These are phyloP conservation scores for Trichoderma asperelloides DNA, from an alignment of 495 filamentous ascomycete species.

Conservation along the genomic window DNA sequence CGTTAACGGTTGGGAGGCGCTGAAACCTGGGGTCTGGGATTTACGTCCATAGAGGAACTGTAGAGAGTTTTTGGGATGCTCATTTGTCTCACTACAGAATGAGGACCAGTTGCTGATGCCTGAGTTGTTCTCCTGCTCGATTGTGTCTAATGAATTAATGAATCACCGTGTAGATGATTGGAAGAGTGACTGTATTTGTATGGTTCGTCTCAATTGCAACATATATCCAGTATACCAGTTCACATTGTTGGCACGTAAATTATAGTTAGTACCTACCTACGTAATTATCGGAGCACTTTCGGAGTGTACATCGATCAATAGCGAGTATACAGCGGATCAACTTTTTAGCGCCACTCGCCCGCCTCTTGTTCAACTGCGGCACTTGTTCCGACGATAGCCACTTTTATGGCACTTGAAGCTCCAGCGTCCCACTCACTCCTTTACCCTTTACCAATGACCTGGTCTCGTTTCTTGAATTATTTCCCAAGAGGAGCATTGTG, in stretches of 20 bases:
- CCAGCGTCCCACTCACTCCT: neutral
- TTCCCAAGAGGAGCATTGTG: neutral
- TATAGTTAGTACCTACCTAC: no score
- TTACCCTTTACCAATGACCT: neutral
- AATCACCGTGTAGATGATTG: no score
- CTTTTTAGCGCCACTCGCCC: neutral
- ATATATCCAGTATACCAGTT: no score
- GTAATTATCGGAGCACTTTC: no score
- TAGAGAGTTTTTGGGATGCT: neutral
- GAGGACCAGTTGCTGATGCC: neutral
- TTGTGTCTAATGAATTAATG: neutral
- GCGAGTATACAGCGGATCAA: neutral
- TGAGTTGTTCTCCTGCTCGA: neutral
- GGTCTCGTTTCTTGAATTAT: neutral
- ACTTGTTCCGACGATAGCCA: conserved; percentile 5
- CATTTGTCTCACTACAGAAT: neutral
- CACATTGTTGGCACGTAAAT: no score
- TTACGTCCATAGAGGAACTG: conserved; percentile 3
- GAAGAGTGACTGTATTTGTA: no score
- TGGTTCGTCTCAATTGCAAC: no score
- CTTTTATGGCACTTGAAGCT: neutral
- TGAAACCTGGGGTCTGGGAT: neutral
- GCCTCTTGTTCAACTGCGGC: neutral
- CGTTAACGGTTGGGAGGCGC: conserved; percentile 5
- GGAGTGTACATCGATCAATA: neutral